A percentile compares a stretch with the other conserved stretches of the same genome.
Conservation (phyloP, 176 grass and related monocot species). For the Cenchrus fungigraminus region DNA sequence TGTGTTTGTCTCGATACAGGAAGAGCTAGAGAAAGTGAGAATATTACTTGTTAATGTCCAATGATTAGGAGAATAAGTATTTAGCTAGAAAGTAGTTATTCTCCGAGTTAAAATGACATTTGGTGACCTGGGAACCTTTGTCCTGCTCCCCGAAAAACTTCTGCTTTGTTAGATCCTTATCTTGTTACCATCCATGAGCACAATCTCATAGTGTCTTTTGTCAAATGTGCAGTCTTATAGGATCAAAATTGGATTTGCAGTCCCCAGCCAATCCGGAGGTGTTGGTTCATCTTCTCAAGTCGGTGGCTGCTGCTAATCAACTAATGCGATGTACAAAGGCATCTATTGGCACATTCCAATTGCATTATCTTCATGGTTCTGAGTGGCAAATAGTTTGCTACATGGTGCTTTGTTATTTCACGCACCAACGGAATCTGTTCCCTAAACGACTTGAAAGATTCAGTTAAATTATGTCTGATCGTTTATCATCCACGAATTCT, state of each 20-base stretch:
- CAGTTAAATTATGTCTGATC: conserved; percentile 35
- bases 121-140: not conserved
- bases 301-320: conserved; percentile 59
- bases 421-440: conserved; percentile 31
- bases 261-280: conserved; percentile 54
- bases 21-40: not conserved
- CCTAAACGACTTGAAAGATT: conserved; percentile 23
- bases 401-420: conserved; percentile 54
- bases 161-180: not conserved
- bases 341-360: conserved; percentile 9
- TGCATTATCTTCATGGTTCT: not conserved
- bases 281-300: conserved; percentile 66
- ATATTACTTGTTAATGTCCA: not conserved
- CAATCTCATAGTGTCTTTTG: not conserved
- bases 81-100: not conserved
- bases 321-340: conserved; percentile 41
- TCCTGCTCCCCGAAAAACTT: not conserved
- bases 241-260: conserved; percentile 66
- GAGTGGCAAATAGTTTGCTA: conserved; percentile 33
- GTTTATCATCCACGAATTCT: conserved; percentile 12
- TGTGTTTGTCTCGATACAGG: not conserved
- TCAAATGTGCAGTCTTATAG: conserved; percentile 57
- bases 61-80: not conserved
- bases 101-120: not conserved
- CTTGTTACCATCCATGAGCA: not conserved